phyloP scores from a whole-genome alignment of 1,284 basidiomycete genomes.

The Irpex rosettiformis region DNA sequence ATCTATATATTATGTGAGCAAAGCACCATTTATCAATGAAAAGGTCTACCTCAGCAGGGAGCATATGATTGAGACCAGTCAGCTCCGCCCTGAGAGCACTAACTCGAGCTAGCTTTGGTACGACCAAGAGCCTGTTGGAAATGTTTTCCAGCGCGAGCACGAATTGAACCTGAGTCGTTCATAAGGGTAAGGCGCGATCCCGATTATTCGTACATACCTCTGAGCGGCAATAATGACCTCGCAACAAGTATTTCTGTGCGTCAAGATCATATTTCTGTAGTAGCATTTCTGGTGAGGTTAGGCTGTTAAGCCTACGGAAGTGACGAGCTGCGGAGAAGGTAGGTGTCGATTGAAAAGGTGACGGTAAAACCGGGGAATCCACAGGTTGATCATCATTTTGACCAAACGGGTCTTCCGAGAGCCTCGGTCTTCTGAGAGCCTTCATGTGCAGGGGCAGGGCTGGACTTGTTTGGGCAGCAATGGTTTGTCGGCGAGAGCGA shows the following conservation, averaged over 20 bases:
- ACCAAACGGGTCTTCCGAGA: slow-evolving; percentile 71
- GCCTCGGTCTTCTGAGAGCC: slow-evolving; percentile 45
- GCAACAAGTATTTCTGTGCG: slow-evolving; percentile 73
- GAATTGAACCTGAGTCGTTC: slow-evolving; percentile 68
- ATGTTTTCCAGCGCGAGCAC: slow-evolving; percentile 89
- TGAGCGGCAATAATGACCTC: slow-evolving; percentile 88
- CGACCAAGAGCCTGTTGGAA: slow-evolving; percentile 86
- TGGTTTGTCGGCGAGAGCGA: slow-evolving; percentile 41
- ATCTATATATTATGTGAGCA: slow-evolving; percentile 44
- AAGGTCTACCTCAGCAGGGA: slow-evolving; percentile 81
- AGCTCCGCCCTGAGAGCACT: slow-evolving; percentile 95
- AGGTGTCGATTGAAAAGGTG: slow-evolving; percentile 66
- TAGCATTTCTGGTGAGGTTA: slow-evolving; percentile 48
- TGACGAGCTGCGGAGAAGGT: slow-evolving; percentile 50
- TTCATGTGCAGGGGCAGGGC: slow-evolving; percentile 60
- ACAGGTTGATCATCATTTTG: slow-evolving; percentile 48
- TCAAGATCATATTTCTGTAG: slow-evolving; percentile 64
- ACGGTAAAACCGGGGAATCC: slow-evolving; percentile 25
- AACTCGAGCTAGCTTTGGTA: slow-evolving; percentile 92
- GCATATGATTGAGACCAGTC: slow-evolving; percentile 92
- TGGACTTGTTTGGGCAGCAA: slow-evolving; percentile 69
- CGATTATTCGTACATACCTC: slow-evolving; percentile 53
- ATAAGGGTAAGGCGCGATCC: neutral
- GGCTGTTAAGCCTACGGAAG: slow-evolving; percentile 39
- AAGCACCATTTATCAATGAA: slow-evolving; percentile 12